Evolutionary conservation across 768 basidiomycete genomes (phyloP), one percentile per base, ranked within the genome.

Genomic region (Clavaria fumosa): DNA sequence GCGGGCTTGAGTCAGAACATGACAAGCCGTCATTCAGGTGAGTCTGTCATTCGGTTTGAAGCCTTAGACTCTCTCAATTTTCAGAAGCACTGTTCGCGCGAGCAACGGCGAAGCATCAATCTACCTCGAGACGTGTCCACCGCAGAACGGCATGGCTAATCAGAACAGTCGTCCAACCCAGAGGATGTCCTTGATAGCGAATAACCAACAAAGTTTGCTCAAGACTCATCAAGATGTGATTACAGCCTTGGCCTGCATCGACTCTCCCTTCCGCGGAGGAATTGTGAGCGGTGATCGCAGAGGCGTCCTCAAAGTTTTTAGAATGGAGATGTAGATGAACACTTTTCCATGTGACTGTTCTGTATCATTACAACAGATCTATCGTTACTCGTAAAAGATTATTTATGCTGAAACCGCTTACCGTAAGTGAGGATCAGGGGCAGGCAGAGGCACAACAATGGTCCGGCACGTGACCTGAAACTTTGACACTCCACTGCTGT

Each of bases 231-330:
- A 89, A 47, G 91, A 97, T 51, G 74, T 88, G 2, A 73, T 97
- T 14, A 88, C 83, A 4, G 75, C 82, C 2, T 56, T 99, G 23
- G 75, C 75, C 1, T 83, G 80, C 45, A 75, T 99, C 37, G 88
- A 95, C 45, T 79, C 90, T 1, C 89, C 93, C 1, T 96, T 96
- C 58, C 70, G 84, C 38, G 89, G 88, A 18, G 84, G 88, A 1
- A 70, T 95, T 32, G 71, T 96, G n/a, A 89, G 81, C 44, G 93
- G 83, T 2, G 93, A 97, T 53, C 67, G 86, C 33, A 68, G 78
- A 15, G 95, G 95, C 3, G 76, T 78, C 14, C 69, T 97, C 45
- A 96, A 95, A 54, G 81, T 95, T 1, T 97, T 82, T 81, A 67
- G 77, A 41, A 70, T 83, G 15, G 82, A 84, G 23, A 27, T 14